A percentile compares a stretch with the other conserved stretches of the same genome.
Evolutionary conservation across 192 early-diverging fungal genomes (phyloP).

Genomic region (Podochytrium sp.): DNA sequence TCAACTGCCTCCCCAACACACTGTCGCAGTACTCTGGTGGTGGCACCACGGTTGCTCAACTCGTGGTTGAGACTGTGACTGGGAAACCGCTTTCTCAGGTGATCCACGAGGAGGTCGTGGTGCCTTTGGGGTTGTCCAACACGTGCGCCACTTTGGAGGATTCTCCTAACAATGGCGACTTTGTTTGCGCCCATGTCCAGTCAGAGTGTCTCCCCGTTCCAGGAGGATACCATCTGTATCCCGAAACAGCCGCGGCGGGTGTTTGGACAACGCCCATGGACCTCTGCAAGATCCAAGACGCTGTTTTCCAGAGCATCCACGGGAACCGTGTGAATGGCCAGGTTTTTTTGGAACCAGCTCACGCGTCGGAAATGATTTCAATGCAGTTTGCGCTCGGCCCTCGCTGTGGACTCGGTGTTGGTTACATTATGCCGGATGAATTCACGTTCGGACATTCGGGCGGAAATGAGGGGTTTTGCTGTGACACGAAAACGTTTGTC

Average conservation of each 20-base stretch:
- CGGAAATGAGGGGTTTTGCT: too few relatives aligned
- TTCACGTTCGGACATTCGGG: too few relatives aligned
- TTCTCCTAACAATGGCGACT: slow-evolving; percentile 14
- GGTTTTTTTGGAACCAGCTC: not conserved
- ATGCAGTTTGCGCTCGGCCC: too few relatives aligned
- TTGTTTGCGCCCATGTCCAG: slow-evolving; percentile 24
- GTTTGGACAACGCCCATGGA: slow-evolving; percentile 45
- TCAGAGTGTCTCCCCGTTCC: slow-evolving; percentile 23
- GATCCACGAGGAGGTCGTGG: slow-evolving; percentile 24
- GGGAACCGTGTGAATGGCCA: not conserved
- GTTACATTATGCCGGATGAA: too few relatives aligned
- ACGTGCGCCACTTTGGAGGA: slow-evolving; percentile 29
- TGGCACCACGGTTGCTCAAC: slow-evolving; percentile 35
- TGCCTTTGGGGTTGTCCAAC: slow-evolving; percentile 28
- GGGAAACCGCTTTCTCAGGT: slow-evolving; percentile 34
- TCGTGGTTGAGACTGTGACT: slow-evolving; percentile 36
- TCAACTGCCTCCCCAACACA: slow-evolving; percentile 20
- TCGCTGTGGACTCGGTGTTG: too few relatives aligned
- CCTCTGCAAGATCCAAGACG: not conserved
- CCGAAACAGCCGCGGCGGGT: slow-evolving; percentile 44
- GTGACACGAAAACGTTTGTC: too few relatives aligned
- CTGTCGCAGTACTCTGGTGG: slow-evolving; percentile 37
- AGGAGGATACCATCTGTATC: slow-evolving; percentile 36
- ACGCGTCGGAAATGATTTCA: not conserved
- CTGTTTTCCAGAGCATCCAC: not conserved